These are phyloP conservation scores for Vanilla planifolia DNA, from an alignment of 106 monocot genomes.

Conservation along the genomic window DNA sequence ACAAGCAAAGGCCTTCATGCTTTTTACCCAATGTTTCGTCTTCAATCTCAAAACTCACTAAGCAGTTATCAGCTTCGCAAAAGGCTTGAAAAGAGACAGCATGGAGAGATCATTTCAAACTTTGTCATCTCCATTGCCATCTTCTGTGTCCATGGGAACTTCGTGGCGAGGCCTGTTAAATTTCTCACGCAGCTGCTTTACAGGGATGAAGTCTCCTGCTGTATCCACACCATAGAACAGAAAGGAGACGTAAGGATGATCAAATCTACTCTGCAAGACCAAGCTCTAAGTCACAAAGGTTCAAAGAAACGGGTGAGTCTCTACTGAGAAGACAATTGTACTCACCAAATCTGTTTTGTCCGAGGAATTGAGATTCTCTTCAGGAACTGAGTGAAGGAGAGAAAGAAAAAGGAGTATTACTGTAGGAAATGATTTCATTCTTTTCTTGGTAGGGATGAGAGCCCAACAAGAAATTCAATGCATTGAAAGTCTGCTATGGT, in stretches of 20 bases:
- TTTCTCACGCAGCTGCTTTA: constrained; percentile 87
- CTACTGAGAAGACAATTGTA: not conserved
- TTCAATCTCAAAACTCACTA: no score
- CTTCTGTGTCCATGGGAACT: constrained; percentile 38
- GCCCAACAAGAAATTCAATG: no score
- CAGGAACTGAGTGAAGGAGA: constrained; percentile 55
- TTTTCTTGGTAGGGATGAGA: no score
- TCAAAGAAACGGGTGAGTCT: not conserved
- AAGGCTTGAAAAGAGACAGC: no score
- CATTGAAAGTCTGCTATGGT: no score
- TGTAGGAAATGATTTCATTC: no score
- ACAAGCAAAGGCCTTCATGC: no score
- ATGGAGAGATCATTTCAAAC: no score
- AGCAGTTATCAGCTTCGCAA: no score
- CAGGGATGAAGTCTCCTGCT: constrained; percentile 82
- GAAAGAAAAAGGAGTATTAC: not conserved
- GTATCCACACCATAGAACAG: constrained; percentile 88
- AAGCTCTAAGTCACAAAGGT: no score
- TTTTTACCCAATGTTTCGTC: no score
- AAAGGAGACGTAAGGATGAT: constrained; percentile 80
- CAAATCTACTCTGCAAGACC: constrained; percentile 59
- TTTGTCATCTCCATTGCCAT: constrained; percentile 30
- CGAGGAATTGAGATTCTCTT: constrained; percentile 66
- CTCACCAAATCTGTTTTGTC: constrained; percentile 50
- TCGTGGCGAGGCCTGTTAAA: constrained; percentile 75